Conservation (phyloP, 257 asterid genomes). For the Nicotiana attenuata region DNA sequence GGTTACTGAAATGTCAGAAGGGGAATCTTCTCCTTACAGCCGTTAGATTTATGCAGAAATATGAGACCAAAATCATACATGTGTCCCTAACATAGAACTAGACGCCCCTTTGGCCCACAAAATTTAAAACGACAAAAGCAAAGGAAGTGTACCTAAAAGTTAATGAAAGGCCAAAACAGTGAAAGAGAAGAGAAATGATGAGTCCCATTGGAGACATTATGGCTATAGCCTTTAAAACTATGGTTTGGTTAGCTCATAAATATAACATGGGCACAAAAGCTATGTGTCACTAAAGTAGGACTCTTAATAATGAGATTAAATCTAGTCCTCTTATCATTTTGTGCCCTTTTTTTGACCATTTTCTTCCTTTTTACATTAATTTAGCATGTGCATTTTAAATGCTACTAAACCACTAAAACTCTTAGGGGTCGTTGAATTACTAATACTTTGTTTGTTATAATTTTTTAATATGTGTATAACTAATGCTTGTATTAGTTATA, state of each 20-base stretch:
- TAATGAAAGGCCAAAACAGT: constrained; percentile 21
- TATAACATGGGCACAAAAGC: constrained; percentile 20
- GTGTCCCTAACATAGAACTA: not conserved
- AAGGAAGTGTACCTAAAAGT: constrained; percentile 17
- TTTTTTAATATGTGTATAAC: too few relatives aligned
- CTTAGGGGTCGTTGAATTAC: too few relatives aligned
- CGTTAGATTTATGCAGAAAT: not conserved
- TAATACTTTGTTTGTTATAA: too few relatives aligned
- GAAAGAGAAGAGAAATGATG: constrained; percentile 8
- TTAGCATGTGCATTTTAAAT: not conserved
- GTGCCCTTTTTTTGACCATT: not conserved
- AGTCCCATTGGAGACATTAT: not conserved
- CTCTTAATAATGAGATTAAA: not conserved
- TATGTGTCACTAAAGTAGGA: not conserved
- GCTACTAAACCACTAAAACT: not conserved
- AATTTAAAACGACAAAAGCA: constrained; percentile 12
- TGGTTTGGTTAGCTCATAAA: constrained; percentile 21
- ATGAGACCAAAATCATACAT: not conserved
- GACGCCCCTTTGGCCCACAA: not conserved
- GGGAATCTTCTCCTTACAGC: not conserved
- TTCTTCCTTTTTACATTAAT: not conserved
- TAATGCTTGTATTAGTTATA: too few relatives aligned
- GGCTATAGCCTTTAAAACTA: constrained; percentile 16
- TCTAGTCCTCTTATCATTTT: not conserved
- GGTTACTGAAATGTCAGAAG: not conserved